Percentiles rank a stretch among this genome's conserved stretches.
phyloP scores from a whole-genome alignment of 352 stramenopile genomes.

The Phytophthora agathidicida region DNA sequence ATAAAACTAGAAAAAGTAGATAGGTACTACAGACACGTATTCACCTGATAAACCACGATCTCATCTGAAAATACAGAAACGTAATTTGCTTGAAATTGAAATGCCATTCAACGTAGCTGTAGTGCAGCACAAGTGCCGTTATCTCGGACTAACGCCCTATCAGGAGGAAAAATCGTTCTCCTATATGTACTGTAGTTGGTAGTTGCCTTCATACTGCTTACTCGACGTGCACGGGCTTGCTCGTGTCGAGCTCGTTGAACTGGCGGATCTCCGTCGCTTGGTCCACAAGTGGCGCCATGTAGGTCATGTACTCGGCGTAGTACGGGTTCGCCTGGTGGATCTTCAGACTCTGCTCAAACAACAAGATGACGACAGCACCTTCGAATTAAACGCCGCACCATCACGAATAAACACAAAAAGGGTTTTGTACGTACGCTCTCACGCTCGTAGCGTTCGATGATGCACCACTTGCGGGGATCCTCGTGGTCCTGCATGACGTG shows the following conservation, averaged over 20 bases:
- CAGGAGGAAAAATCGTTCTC: too few species aligned
- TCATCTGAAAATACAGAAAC: too few species aligned
- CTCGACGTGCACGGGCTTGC: slow-evolving; percentile 20
- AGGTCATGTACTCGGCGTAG: slow-evolving; percentile 15
- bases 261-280: slow-evolving; percentile 13
- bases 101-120: too few species aligned
- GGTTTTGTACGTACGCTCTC: slow-evolving; percentile 13
- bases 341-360: slow-evolving; percentile 24
- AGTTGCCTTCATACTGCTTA: slow-evolving; percentile 1
- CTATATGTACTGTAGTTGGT: too few species aligned
- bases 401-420: background rate
- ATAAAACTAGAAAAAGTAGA: too few species aligned
- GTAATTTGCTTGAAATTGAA: too few species aligned
- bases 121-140: too few species aligned
- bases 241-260: slow-evolving; percentile 28
- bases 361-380: background rate
- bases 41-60: too few species aligned
- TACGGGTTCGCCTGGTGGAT: slow-evolving; percentile 31
- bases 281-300: slow-evolving; percentile 13
- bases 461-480: slow-evolving; percentile 26
- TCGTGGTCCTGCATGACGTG: slow-evolving; percentile 30
- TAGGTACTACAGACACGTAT: too few species aligned
- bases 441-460: slow-evolving; percentile 29
- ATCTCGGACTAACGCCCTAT: too few species aligned
- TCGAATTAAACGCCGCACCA: background rate